Percentiles rank a stretch among this genome's conserved stretches.
phyloP scores from a whole-genome alignment of 306 rosid species.

The cucumber (Cucumis sativus) region Cucumber_9930_V3 NC_026655.2:1865501-1866000 shows the following conservation, averaged over 20 bases:
- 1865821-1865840: not conserved
- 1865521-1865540: not conserved
- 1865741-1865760: not conserved
- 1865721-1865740: not conserved
- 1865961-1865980: not conserved
- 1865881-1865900: not conserved
- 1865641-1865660: not conserved
- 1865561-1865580: not conserved
- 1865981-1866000: not conserved
- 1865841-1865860: not conserved
- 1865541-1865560: too few relatives aligned
- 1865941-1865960: not conserved
- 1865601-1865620: not conserved
- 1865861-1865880: not conserved
- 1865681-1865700: not conserved
- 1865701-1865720: not conserved
- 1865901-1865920: not conserved
- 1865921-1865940: not conserved
- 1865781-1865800: not conserved
- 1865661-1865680: not conserved
- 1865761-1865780: not conserved
- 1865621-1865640: not conserved
- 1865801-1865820: not conserved
- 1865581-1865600: not conserved
- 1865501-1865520: not conserved